Evolutionary conservation across 257 asterid genomes (phyloP).

Genomic region (Euphrasia confusa): DNA sequence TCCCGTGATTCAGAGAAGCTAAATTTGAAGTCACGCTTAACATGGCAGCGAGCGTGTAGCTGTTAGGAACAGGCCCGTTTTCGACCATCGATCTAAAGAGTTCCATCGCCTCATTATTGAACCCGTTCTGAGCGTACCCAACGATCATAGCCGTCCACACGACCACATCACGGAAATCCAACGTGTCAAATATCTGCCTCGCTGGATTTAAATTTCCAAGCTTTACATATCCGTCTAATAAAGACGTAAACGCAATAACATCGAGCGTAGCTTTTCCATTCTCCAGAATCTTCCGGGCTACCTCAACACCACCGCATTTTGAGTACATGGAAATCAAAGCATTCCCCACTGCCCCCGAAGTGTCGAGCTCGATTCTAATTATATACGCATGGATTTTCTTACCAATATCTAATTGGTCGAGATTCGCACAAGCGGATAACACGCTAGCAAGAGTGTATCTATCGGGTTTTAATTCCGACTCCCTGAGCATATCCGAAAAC

Average conservation of each 20-base stretch:
- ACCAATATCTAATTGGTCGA: conserved; percentile 42
- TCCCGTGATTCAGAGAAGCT: conserved; percentile 76
- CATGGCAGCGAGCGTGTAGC: conserved; percentile 73
- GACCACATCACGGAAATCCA: conserved; percentile 70
- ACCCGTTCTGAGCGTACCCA: conserved; percentile 67
- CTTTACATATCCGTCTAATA: conserved; percentile 76
- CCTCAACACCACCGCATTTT: conserved; percentile 56
- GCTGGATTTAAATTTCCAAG: conserved; percentile 77
- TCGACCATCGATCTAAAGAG: conserved; percentile 56
- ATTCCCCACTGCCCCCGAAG: conserved; percentile 59
- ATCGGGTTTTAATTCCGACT: conserved; percentile 49
- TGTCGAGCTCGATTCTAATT: conserved; percentile 43
- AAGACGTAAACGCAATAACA: conserved; percentile 70
- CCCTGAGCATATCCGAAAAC: conserved; percentile 54
- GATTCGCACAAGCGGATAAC: conserved; percentile 72
- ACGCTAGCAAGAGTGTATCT: conserved; percentile 63
- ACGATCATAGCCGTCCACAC: conserved; percentile 93
- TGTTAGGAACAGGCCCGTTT: conserved; percentile 63
- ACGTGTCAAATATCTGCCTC: conserved; percentile 59
- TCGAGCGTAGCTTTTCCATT: conserved; percentile 38
- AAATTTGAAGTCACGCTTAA: conserved; percentile 59
- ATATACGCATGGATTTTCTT: conserved; percentile 70
- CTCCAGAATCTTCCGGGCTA: conserved; percentile 44
- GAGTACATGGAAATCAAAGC: conserved; percentile 82
- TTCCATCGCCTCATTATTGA: conserved; percentile 50